These are phyloP conservation scores for Lepidium didymum DNA, from an alignment of 345 rosid species.

Conservation along the genomic window DNA sequence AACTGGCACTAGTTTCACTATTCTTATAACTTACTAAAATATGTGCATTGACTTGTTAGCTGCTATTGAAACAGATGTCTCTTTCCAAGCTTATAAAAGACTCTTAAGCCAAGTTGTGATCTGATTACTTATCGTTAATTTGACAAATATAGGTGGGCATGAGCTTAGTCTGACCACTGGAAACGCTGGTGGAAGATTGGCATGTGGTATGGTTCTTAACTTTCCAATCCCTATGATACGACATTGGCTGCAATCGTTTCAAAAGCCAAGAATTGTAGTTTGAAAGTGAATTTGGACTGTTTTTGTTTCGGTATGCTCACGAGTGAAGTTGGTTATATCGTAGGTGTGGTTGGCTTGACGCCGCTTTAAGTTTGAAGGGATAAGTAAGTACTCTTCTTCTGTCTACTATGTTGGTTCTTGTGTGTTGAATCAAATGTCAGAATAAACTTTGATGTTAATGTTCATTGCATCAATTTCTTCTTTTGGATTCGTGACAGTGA, in stretches of 20 bases:
- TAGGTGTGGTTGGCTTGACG: constrained; percentile 31
- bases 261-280: background rate
- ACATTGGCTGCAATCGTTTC: background rate
- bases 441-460: constrained; percentile 16
- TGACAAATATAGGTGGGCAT: constrained; percentile 65
- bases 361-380: constrained; percentile 15
- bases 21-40: background rate
- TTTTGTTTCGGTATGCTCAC: constrained; percentile 2
- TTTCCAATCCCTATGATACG: background rate
- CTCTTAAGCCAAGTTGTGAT: constrained; percentile 1
- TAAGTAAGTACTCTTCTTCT: constrained; percentile 5
- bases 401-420: constrained; percentile 14
- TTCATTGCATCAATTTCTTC: constrained; percentile 1
- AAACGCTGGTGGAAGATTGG: constrained; percentile 98
- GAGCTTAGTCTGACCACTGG: constrained; percentile 95
- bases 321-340: background rate
- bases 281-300: background rate
- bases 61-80: background rate
- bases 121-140: constrained; percentile 22
- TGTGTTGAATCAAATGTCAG: constrained; percentile 3
- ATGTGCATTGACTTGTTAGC: background rate
- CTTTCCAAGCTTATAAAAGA: background rate
- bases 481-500: background rate
- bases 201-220: constrained; percentile 60
- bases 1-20: background rate